Base-by-base conservation (phyloP, 139 green algal genomes). In the Axilococcus clingmanii region DNA sequence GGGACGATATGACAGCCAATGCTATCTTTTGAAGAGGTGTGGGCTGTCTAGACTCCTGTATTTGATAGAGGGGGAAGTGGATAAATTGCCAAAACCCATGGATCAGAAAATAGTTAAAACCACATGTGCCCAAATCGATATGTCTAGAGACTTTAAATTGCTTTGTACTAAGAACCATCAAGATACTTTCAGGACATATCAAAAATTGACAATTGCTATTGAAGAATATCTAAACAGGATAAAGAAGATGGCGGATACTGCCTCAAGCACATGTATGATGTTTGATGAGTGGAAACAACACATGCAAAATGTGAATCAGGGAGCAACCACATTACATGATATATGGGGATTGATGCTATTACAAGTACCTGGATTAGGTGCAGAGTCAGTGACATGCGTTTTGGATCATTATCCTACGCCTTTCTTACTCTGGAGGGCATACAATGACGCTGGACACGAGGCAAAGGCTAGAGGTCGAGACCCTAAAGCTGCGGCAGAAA, bases 41-140 rank as follows among this genome's bases (percentile, higher is more conserved):
- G 80, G 83, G 7, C 43, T 90, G 61, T 57, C 51, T 15, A 58
- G 61, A 32, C 17, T 77, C 17, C 57, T 78, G 22, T 93, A 93
- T 58, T 66, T 93, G 12, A 2, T 93, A 0, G 83, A 93, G 54
- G 83, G 80, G 0, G 60, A 88, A 35, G 59, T 66, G 2, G 68
- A 86, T 27, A 48, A 36, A 22, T 44, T 70, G 35, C 34, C 42
- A 4, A 40, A 15, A 2, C 30, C 46, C 29, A 24, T 14, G 20
- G 40, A 66, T 1, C 48, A 66, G 20, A 83, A 80, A 47, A 48
- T 54, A 24, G 44, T 71, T 7, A 76, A 79, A 34, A 88, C 71
- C 4, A 71, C 75, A 4, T 43, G 24, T 3, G 43, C 58, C 7
- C 25, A 49, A 11, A 74, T 57, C 0, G 63, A 78, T 46, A 48